Evolutionary conservation across 306 rosid species (phyloP), one percentile per base, ranked within the genome.

Genomic region (Senna siamea): DNA sequence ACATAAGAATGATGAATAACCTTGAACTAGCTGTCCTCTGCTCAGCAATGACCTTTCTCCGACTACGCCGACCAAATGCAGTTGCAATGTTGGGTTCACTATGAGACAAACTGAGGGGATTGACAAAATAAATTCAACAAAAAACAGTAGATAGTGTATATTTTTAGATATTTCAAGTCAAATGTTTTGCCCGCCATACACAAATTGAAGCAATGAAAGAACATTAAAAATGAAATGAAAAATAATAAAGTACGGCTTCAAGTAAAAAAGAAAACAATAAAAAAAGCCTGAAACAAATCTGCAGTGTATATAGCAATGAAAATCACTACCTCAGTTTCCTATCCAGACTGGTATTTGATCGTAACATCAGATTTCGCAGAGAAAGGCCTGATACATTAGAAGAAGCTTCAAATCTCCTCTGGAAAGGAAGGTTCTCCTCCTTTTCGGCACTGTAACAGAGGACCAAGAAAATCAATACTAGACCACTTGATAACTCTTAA

Each of bases 1-100:
- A 76, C 58, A 81, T 66, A 76, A 66, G 76, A 76, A 55, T 55
- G 23, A 79, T 76, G 70, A 81, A 78, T 56, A 76, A 94, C 99
- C 99, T 94, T 79, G 99, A 94, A 83, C 97, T 91, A 80, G 99
- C 96, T 67, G 98, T 94, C 83, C 99, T 87, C 82, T 91, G 99
- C 76, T 94, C 97, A 67, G 90, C 95, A 88, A 94, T 87, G 85
- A 76, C 95, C 86, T 87, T 94, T 83, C 88, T 89, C 83, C 93
- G 89, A 85, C 92, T 85, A 65, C 92, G 92, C 74, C 97, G 92
- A 88, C 99, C 90, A 91, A 89, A 89, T 76, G 95, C 77, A 85
- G 85, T 88, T 85, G 96, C 90, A 89, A 94, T 88, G 89, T 94
- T 88, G 78, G 99, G 97, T 88, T 94, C 99, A 80, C 97, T 94